Base-by-base conservation (phyloP, 352 stramenopile species). In the Phytophthora kernoviae region DNA sequence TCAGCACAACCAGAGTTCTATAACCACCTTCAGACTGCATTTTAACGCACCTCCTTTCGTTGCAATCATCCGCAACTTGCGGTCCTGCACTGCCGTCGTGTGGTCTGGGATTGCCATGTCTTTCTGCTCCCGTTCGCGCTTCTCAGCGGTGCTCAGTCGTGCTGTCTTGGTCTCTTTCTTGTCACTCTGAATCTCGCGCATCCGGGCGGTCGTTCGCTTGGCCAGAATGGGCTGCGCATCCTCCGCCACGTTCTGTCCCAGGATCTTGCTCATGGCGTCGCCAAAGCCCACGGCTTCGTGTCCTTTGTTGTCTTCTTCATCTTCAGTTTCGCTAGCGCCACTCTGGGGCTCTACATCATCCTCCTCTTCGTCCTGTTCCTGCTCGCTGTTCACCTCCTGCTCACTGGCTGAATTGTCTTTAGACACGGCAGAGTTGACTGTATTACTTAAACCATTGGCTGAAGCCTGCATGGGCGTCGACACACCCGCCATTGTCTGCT, bases 181-280 rank as follows among this genome's bases (percentile, higher is more conserved):
- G 26, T 93, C 86, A 44, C 73, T 89, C 54, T 75, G 52, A 50
- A 93, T 93, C 66, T 92, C 81, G 24, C 86, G 81, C 86, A 93
- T 94, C 18, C 84, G 84, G 36, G 80, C 77, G 4, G 84, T 94
- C 41, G 82, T 93, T 17, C 86, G 80, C 75, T 94, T 94, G 39
- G 86, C 84, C 17, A 94, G 72, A 46, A 94, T 93, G 50, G 86
- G 83, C 68, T 83, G 76, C 59, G 78, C 79, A 37, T 91, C 79
- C 11, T 77, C 61, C 1, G 70, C 77, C 32, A 93, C 79, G 32
- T 79, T 90, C 65, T 94, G 86, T 30, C 81, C 68, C 54, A 94
- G 41, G 11, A 94, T 87, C 63, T 94, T 94, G 75, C 74, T 93
- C 86, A 94, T 91, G 37, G 86, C 86, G 45, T 94, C 86, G 20